Base-by-base conservation (phyloP, 306 rosid species). In the Quillaja saponaria region DNA sequence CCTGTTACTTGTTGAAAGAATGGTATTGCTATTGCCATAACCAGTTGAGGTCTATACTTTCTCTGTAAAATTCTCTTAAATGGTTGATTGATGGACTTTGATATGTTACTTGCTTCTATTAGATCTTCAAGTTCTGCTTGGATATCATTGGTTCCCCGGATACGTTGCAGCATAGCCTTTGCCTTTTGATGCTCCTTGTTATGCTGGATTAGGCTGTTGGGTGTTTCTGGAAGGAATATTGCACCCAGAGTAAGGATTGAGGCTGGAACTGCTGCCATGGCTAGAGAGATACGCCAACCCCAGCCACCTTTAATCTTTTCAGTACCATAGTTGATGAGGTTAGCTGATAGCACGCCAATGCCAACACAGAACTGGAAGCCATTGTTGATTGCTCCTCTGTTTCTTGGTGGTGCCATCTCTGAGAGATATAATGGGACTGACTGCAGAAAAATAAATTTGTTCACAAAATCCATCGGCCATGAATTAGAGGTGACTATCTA, bases 361-460 rank as follows among this genome's bases (percentile, higher is more conserved):
- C 95, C 82, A 0, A 86, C 48, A 67, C 96, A 77, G 20, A 90
- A 76, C 52, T 90, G 95, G 85, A 90, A 86, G 68, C 96, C 91
- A 46, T 86, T 86, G 71, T 78, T 90, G 57, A 82, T 64, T 56
- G 91, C 89, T 39, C 96, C 96, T 73, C 95, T 81, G 52, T 78
- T 54, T 64, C 58, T 75, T 1, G 95, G 55, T 12, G 81, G 83
- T 47, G 96, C 96, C 95, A 90, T 90, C 58, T 84, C 95, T 10
- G 96, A 87, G 20, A 87, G 89, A 55, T 87, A 87, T 19, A 87
- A 35, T 33, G 96, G 95, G 58, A 86, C 91, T 13, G 91, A 76
- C 96, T 90, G 75, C 67, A 47, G 15, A 51, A 48, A 1, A 57
- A 31, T 39, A 13, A 17, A 7, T 3, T 44, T 45, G 17, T 45